These are phyloP conservation scores for Chiua virens DNA, from an alignment of 768 basidiomycete species.

Conservation along the genomic window DNA sequence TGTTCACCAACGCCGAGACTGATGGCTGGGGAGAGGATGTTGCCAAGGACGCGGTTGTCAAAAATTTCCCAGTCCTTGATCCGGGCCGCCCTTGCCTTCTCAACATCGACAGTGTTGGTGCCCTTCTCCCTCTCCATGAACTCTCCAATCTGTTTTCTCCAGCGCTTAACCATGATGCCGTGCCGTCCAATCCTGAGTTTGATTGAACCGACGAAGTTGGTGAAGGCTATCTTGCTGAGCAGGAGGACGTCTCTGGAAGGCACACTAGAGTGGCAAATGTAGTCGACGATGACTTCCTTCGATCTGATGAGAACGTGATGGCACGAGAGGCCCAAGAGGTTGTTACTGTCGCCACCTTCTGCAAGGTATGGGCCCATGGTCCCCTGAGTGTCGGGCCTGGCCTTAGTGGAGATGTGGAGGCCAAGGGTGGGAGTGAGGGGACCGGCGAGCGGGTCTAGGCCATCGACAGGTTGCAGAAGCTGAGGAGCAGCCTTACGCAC, in stretches of 20 bases:
- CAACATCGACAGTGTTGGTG: neutral
- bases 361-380: too few relatives aligned
- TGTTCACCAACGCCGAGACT: slow-evolving; percentile 21
- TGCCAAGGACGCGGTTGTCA: slow-evolving; percentile 34
- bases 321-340: slow-evolving; percentile 29
- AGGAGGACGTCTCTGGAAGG: slow-evolving; percentile 33
- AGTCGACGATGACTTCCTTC: slow-evolving; percentile 28
- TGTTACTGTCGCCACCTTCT: slow-evolving; percentile 32
- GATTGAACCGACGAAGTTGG: slow-evolving; percentile 30
- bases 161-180: slow-evolving; percentile 18
- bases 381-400: too few relatives aligned
- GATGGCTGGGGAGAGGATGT: slow-evolving; percentile 30
- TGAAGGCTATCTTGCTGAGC: slow-evolving; percentile 29
- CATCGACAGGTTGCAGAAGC: too few relatives aligned
- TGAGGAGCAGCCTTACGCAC: too few relatives aligned
- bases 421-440: too few relatives aligned
- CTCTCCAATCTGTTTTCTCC: slow-evolving; percentile 22
- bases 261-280: slow-evolving; percentile 23
- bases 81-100: slow-evolving; percentile 6
- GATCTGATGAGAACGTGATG: slow-evolving; percentile 30
- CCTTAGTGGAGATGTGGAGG: too few relatives aligned
- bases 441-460: too few relatives aligned
- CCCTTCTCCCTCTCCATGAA: slow-evolving; percentile 4
- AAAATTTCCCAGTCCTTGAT: slow-evolving; percentile 9
- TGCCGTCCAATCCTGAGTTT: slow-evolving; percentile 24